These are phyloP conservation scores for Platanthera zijinensis DNA, from an alignment of 106 monocot species.

Conservation along the genomic window DNA sequence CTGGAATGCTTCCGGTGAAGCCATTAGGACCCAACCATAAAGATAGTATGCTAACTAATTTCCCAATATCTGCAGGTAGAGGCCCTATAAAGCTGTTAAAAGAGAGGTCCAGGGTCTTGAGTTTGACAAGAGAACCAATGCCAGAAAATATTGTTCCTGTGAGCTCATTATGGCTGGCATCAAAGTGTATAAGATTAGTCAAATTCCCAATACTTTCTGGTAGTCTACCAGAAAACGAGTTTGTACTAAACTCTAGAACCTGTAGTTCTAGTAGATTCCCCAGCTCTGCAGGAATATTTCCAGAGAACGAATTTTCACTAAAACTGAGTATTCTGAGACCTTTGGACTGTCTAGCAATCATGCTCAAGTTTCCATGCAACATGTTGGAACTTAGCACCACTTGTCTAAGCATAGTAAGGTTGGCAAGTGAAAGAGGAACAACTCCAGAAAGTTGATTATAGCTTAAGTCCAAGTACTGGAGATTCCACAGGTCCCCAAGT, in stretches of 20 bases:
- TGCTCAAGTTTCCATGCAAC: conserved; percentile 40
- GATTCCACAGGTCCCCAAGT: conserved; percentile 36
- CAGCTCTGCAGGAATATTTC: conserved; percentile 41
- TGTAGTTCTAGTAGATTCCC: conserved; percentile 47
- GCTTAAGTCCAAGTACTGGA: conserved; percentile 64
- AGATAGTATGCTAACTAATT: conserved; percentile 32
- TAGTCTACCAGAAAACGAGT: conserved; percentile 50
- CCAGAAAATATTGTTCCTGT: conserved; percentile 55
- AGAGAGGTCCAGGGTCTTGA: conserved; percentile 70
- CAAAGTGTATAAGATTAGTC: conserved; percentile 53
- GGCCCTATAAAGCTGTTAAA: conserved; percentile 60
- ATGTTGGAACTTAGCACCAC: conserved; percentile 42
- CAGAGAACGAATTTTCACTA: conserved; percentile 49
- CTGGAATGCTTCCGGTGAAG: conserved; percentile 66
- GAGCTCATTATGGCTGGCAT: conserved; percentile 59
- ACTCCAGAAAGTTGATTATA: conserved; percentile 47
- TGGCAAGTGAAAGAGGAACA: conserved; percentile 39
- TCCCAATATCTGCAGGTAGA: conserved; percentile 57
- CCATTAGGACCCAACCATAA: conserved; percentile 66
- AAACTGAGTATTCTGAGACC: conserved; percentile 43
- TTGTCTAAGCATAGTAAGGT: conserved; percentile 41
- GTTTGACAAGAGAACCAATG: conserved; percentile 38
- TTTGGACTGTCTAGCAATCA: conserved; percentile 29
- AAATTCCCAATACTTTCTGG: conserved; percentile 60
- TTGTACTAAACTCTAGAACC: conserved; percentile 55